Evolutionary conservation across 257 asterid species (phyloP), one percentile per base, ranked within the genome.

Genomic region (Leonotis leonurus): DNA sequence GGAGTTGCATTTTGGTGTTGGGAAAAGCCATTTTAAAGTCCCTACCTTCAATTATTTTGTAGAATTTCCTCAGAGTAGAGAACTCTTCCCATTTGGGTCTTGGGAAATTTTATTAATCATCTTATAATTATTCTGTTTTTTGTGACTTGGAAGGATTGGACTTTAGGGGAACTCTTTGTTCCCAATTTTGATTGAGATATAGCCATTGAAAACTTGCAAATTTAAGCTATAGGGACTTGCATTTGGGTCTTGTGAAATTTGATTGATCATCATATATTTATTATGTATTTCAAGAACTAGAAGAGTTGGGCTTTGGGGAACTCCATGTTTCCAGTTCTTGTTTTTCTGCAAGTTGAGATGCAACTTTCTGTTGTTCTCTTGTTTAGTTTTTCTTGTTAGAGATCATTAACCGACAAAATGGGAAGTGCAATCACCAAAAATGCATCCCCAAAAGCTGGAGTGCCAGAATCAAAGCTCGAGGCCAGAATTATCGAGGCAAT

Each of bases 401-500:
- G n/a, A n/a, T n/a, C n/a, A n/a, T 69, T 12, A 64, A 59, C 70
- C 24, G 29, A n/a, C n/a, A 64, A 73, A 64, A 91, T 91, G 98
- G 96, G 96, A 75, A 87, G 85, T 64, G 80, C 69, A 43, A 61
- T 75, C 8, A 77, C 74, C 46, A 91, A 70, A 77, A 65, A 46
- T 61, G 90, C 75, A 32, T 83, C 83, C 67, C 76, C 79, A 0
- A 58, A 11, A 65, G 54, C 74, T 41, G 74, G 67, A 21, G 69
- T 62, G 40, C 74, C 88, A 0, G 84, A 79, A 75, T 82, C 98
- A 3, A 86, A 86, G 78, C 95, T 91, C 3, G 98, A 85, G 76
- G 85, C 83, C 40, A 80, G 75, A 77, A 76, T 91, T 62, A 26
- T 59, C 0, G 94, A 83, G 78, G 86, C 88, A 12, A 76, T 88